Evolutionary conservation across 345 rosid species (phyloP).

Genomic region (Mercurialis annua): DNA sequence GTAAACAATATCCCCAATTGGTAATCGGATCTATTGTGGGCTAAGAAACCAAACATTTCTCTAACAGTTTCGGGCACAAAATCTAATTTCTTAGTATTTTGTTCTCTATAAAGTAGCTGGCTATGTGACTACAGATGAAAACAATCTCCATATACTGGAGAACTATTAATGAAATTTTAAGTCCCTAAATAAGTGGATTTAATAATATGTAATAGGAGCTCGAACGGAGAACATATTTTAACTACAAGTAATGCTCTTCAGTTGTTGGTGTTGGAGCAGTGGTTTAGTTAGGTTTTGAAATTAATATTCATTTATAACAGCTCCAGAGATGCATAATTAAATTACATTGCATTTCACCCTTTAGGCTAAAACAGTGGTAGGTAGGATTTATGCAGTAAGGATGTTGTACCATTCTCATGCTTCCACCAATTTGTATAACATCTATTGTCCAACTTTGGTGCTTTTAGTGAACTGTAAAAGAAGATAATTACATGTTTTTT

Average conservation of each 20-base stretch:
- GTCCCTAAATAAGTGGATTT: not conserved
- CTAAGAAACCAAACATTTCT: not conserved
- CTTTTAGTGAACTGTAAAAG: not conserved
- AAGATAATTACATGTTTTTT: not conserved
- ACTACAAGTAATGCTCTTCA: too few relatives aligned
- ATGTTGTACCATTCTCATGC: not conserved
- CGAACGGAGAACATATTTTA: not conserved
- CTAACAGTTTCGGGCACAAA: not conserved
- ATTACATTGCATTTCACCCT: not conserved
- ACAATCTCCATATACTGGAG: not conserved
- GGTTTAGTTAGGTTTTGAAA: too few relatives aligned
- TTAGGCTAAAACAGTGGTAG: not conserved
- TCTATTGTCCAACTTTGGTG: not conserved
- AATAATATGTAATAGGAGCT: not conserved
- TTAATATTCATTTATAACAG: not conserved
- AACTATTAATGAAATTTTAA: too few relatives aligned
- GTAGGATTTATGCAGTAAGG: not conserved
- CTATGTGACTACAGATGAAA: not conserved
- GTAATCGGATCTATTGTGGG: not conserved
- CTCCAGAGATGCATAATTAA: not conserved
- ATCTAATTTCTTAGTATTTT: not conserved
- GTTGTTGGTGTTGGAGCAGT: too few relatives aligned
- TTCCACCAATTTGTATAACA: not conserved
- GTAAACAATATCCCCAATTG: slow-evolving; percentile 32
- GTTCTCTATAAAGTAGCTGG: not conserved